Conservation (phyloP, 1,284 basidiomycete species). For the Porphyrellus sp. region DNA sequence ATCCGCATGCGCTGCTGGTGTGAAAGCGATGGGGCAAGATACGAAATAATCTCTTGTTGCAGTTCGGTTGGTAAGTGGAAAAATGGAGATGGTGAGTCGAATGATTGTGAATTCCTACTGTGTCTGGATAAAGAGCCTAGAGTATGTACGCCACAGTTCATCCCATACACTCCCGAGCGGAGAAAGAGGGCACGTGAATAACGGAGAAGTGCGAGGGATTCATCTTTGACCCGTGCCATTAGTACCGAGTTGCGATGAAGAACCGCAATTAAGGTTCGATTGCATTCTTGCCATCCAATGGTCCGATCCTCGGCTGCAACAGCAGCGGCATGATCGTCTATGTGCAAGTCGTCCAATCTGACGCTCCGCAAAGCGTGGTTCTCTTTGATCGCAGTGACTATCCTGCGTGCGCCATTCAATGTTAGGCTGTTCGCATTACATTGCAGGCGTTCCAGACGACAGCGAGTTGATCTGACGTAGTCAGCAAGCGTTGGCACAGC, state of each 20-base stretch:
- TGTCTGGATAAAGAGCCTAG: conserved; percentile 5
- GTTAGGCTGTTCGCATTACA: conserved; percentile 34
- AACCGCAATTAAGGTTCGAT: conserved; percentile 36
- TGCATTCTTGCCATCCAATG: conserved; percentile 38
- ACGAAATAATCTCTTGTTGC: conserved; percentile 56
- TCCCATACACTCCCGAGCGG: conserved; percentile 17
- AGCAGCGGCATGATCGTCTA: conserved; percentile 18
- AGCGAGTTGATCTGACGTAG: conserved; percentile 49
- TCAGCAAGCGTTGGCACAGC: conserved; percentile 44
- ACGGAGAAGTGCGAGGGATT: conserved; percentile 52
- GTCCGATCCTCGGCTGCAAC: conserved; percentile 17
- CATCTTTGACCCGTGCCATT: conserved; percentile 41
- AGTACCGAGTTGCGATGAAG: conserved; percentile 39
- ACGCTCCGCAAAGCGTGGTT: conserved; percentile 53
- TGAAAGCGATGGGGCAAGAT: conserved; percentile 59
- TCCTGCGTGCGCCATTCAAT: conserved; percentile 36
- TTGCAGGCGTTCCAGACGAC: conserved; percentile 29
- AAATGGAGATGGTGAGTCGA: conserved; percentile 32
- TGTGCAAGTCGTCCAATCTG: conserved; percentile 45
- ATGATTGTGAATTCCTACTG: conserved; percentile 6
- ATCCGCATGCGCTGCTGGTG: conserved; percentile 54
- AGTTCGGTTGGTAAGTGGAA: conserved; percentile 56
- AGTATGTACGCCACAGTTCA: not conserved
- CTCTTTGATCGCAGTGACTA: conserved; percentile 44
- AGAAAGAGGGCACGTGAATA: conserved; percentile 52